These are phyloP conservation scores for Bjerkandera adusta DNA, from an alignment of 1,284 basidiomycete species.

Conservation along the genomic window DNA sequence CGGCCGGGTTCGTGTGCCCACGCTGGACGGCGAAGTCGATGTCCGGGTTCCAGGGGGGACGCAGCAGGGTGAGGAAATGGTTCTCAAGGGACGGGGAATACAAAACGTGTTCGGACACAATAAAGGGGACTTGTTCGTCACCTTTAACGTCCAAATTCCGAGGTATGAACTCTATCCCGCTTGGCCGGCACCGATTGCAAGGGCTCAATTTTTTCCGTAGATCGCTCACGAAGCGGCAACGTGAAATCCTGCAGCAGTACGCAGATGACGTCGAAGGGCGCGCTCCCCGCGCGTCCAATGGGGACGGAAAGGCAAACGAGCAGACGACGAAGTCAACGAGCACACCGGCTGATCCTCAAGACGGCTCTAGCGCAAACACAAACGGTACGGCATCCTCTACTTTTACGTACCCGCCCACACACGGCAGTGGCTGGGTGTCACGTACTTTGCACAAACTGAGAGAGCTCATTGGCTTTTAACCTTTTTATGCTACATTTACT, in stretches of 20 bases:
- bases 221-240: constrained; percentile 79
- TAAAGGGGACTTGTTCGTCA: constrained; percentile 90
- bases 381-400: constrained; percentile 74
- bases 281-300: constrained; percentile 24
- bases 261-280: constrained; percentile 91
- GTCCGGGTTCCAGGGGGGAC: constrained; percentile 93
- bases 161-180: constrained; percentile 57
- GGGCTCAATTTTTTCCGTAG: too few relatives aligned
- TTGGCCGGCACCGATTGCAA: too few relatives aligned
- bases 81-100: constrained; percentile 88
- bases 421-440: constrained; percentile 63
- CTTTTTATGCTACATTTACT: constrained; percentile 38
- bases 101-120: constrained; percentile 63
- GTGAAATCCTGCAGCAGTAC: constrained; percentile 85
- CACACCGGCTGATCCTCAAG: constrained; percentile 10
- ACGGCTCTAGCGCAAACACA: constrained; percentile 34
- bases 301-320: constrained; percentile 9
- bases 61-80: constrained; percentile 96
- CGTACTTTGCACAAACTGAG: constrained; percentile 64
- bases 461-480: constrained; percentile 68
- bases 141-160: constrained; percentile 87
- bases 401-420: constrained; percentile 46
- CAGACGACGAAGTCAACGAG: constrained; percentile 20
- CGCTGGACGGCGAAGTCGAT: constrained; percentile 94
- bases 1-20: constrained; percentile 90